Conservation (phyloP, 805 yeast species). For the Myxozyma sirexii region DNA sequence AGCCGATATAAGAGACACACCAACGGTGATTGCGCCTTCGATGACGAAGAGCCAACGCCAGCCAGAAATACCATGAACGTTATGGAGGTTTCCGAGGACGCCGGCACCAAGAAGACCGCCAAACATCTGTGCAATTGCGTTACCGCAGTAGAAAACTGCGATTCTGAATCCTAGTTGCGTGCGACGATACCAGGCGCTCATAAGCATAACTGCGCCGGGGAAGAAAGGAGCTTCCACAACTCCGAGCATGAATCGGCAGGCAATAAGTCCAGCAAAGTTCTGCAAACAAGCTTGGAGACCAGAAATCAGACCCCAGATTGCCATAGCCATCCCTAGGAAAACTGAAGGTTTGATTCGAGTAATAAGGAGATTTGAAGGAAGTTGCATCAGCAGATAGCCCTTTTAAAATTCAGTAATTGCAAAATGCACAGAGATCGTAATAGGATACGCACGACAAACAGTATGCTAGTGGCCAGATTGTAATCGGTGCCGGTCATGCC, state of each 20-base stretch:
- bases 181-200: constrained; percentile 46
- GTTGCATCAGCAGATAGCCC: constrained; percentile 35
- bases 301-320: constrained; percentile 44
- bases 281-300: constrained; percentile 40
- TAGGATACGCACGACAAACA: constrained; percentile 50
- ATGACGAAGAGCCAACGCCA: constrained; percentile 59
- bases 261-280: constrained; percentile 47
- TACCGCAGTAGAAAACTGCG: constrained; percentile 48
- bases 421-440: constrained; percentile 44
- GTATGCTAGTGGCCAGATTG: constrained; percentile 49
- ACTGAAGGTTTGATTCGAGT: constrained; percentile 44
- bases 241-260: constrained; percentile 45
- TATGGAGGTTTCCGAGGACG: constrained; percentile 49
- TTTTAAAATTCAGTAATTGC: constrained; percentile 23
- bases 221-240: constrained; percentile 47
- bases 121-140: constrained; percentile 55
- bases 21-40: constrained; percentile 49
- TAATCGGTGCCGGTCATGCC: constrained; percentile 48
- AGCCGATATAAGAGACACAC: constrained; percentile 40
- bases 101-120: constrained; percentile 55
- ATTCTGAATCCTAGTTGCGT: constrained; percentile 48
- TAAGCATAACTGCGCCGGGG: constrained; percentile 45
- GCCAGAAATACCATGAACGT: constrained; percentile 45
- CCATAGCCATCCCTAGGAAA: constrained; percentile 46
- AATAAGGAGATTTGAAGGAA: constrained; percentile 34